Conservation (phyloP, 805 yeast genomes). For the Lachancea quebecensis region DNA sequence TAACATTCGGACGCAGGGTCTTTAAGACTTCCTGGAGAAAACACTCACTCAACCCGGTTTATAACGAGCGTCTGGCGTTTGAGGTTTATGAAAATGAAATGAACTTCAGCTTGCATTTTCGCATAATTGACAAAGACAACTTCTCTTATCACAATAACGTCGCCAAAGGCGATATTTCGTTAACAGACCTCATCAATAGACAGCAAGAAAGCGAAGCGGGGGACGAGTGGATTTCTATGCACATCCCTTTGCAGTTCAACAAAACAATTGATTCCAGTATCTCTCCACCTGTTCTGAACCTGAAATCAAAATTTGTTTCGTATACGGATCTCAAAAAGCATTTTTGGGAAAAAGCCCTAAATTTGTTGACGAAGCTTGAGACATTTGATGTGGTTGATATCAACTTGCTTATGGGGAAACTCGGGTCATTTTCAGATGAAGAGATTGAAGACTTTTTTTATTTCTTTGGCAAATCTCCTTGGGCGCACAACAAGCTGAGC, state of each 20-base stretch:
- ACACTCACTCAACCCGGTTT: slow-evolving; percentile 77
- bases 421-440: slow-evolving; percentile 43
- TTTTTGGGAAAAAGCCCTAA: slow-evolving; percentile 60
- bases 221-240: slow-evolving; percentile 29
- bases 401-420: slow-evolving; percentile 48
- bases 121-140: slow-evolving; percentile 77
- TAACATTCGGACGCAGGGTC: slow-evolving; percentile 82
- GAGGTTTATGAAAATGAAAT: slow-evolving; percentile 64
- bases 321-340: slow-evolving; percentile 57
- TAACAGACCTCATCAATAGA: slow-evolving; percentile 38
- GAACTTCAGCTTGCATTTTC: slow-evolving; percentile 58
- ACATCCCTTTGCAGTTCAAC: slow-evolving; percentile 28
- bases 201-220: slow-evolving; percentile 21
- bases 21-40: slow-evolving; percentile 79
- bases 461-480: slow-evolving; percentile 37
- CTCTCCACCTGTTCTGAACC: slow-evolving; percentile 36
- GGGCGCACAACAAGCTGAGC: slow-evolving; percentile 48
- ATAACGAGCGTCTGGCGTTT: slow-evolving; percentile 72
- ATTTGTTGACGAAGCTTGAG: slow-evolving; percentile 39
- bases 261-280: slow-evolving; percentile 14
- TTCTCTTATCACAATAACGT: slow-evolving; percentile 79
- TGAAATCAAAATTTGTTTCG: slow-evolving; percentile 60
- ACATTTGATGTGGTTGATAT: slow-evolving; percentile 47
- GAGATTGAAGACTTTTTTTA: slow-evolving; percentile 51
- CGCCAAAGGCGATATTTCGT: slow-evolving; percentile 54